These are phyloP conservation scores for Lavandula angustifolia DNA, from an alignment of 257 asterid genomes.

Conservation along the genomic window DNA sequence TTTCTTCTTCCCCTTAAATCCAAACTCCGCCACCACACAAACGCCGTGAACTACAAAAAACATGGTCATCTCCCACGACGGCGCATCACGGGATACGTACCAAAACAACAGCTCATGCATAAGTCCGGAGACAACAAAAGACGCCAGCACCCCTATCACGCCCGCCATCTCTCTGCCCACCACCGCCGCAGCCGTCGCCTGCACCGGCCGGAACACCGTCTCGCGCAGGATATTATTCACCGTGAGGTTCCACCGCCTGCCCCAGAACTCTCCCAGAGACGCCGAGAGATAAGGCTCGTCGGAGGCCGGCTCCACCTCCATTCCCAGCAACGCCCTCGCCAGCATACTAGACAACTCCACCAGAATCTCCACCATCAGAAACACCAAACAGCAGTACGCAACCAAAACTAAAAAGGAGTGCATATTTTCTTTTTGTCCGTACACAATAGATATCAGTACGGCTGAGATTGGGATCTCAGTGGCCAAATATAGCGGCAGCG, in stretches of 20 bases:
- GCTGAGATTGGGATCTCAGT: conserved; percentile 35
- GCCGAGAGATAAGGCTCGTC: conserved; percentile 63
- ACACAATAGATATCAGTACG: conserved; percentile 10
- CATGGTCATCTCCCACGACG: conserved; percentile 70
- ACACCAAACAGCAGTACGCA: conserved; percentile 36
- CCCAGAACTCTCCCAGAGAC: conserved; percentile 73
- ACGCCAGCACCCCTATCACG: conserved; percentile 38
- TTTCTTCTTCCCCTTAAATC: conserved; percentile 27
- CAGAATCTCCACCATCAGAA: conserved; percentile 43
- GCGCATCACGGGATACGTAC: conserved; percentile 43
- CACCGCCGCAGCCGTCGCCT: conserved; percentile 22
- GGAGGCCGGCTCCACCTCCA: conserved; percentile 57
- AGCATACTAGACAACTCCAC: conserved; percentile 35
- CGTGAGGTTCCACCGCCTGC: conserved; percentile 68
- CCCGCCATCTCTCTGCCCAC: conserved; percentile 40
- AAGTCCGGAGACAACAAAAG: conserved; percentile 61
- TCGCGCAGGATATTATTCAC: conserved; percentile 46
- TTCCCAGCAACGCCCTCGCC: conserved; percentile 32
- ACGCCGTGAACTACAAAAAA: conserved; percentile 64
- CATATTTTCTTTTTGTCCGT: conserved; percentile 1
- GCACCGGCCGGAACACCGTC: conserved; percentile 53
- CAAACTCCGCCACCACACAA: conserved; percentile 47
- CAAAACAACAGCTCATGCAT: conserved; percentile 66
- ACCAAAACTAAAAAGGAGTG: conserved; percentile 26
- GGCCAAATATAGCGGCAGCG: conserved; percentile 40